Base-by-base conservation (phyloP, 176 grass and related monocot genomes). In the Zizania latifolia region DNA sequence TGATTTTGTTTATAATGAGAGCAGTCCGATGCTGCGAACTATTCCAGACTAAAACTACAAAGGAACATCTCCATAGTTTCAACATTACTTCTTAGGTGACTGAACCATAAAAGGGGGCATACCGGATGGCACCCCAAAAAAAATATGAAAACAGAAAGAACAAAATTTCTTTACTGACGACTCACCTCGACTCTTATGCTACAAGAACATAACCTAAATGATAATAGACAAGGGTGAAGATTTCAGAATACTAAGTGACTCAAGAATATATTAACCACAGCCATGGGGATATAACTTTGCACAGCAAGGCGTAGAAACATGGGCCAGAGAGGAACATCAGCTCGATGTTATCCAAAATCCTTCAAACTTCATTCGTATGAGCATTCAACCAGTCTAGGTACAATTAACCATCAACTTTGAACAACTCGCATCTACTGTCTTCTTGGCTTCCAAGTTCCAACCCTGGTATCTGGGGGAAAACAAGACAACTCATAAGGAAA, bases 111-210 rank as follows among this genome's bases (percentile, higher is more conserved):
- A 73, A 75, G 68, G 68, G 70, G 55, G 10, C 34, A 75, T 24
- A 10, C 17, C 36, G 62, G 34, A 55, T 16, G 27, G 30, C 36
- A 21, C 61, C 74, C 72, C n/a, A 16, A 8, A 56, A 70, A 79
- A 75, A 48, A 36, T 84, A 80, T 37, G 60, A 79, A 71, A 56
- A 67, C 37, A 68, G 61, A 78, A 75, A 48, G 63, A 76, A 10
- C 63, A 88, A 88, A 88, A 71, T 76, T 84, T 65, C 69, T 80
- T 88, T 67, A 76, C 80, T 59, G 60, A 62, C 44, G 74, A 79
- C 75, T 71, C 74, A 59, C 33, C 70, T 65, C 23, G 80, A 88
- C 70, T 70, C 57, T 80, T 83, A 88, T 79, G 81, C 81, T 88
- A 84, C 81, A 88, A 24, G 68, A 57, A 31, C 57, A 72, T 37